A percentile compares a stretch with the other conserved stretches of the same genome.
Evolutionary conservation across 2,329 filamentous ascomycete species (phyloP).

Genomic region (Phaeosphaeria sp.): DNA sequence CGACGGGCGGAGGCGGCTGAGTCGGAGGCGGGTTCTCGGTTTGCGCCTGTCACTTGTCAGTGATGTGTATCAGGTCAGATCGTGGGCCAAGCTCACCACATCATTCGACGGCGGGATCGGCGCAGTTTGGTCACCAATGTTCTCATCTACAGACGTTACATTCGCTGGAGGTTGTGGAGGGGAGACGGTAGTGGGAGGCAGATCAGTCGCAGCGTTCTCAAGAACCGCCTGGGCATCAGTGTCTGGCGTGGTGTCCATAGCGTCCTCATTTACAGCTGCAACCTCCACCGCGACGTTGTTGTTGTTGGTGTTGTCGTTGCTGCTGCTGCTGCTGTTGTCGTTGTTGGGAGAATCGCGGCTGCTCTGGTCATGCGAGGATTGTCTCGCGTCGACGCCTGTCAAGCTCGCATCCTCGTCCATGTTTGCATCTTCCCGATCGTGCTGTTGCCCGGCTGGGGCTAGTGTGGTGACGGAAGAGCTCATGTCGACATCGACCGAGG

Average conservation of each 20-base stretch:
- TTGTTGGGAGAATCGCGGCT: constrained; percentile 14
- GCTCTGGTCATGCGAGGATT: constrained; percentile 4
- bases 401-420: constrained; percentile 41
- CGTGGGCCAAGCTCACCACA: constrained; percentile 20
- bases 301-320: no score
- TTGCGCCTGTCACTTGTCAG: constrained; percentile 22
- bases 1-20: constrained; percentile 30
- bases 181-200: constrained; percentile 12
- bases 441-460: constrained; percentile 41
- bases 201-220: constrained; percentile 28
- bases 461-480: constrained; percentile 41
- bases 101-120: constrained; percentile 8
- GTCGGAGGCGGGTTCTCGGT: constrained; percentile 20
- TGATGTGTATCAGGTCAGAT: background rate
- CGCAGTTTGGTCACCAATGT: constrained; percentile 14
- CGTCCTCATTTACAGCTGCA: constrained; percentile 42
- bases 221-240: constrained; percentile 28
- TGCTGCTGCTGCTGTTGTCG: no score
- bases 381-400: constrained; percentile 19
- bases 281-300: constrained; percentile 36
- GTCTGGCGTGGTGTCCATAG: constrained; percentile 50
- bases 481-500: constrained; percentile 40
- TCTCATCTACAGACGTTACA: constrained; percentile 11
- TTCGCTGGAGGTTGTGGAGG: constrained; percentile 24
- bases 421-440: constrained; percentile 45